Percentiles rank a stretch among this genome's conserved stretches.
phyloP scores from a whole-genome alignment of 345 rosid genomes.

The Sisymbrium altissimum region DNA sequence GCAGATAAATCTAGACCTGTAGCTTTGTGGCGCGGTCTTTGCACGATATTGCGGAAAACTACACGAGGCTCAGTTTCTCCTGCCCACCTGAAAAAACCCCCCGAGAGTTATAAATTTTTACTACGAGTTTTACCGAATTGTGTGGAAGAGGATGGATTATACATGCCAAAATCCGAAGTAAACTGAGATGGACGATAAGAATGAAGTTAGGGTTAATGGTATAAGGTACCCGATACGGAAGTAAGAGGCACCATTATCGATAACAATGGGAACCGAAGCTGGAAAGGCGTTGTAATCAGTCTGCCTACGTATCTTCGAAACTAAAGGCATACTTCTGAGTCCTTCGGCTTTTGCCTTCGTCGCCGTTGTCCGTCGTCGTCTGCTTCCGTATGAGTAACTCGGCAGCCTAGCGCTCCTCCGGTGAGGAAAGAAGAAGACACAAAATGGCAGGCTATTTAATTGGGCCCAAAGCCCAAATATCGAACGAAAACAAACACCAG shows the following conservation, averaged over 20 bases:
- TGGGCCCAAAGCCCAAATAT: conserved; percentile 10
- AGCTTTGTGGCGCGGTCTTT: conserved; percentile 92
- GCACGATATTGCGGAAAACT: conserved; percentile 92
- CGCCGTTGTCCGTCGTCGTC: conserved; percentile 23
- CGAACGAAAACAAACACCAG: background rate
- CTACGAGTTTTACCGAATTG: background rate
- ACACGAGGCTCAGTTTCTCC: conserved; percentile 94
- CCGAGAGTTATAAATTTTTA: background rate
- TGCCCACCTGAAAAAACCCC: conserved; percentile 64
- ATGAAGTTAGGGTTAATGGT: conserved; percentile 35
- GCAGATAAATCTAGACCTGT: conserved; percentile 47
- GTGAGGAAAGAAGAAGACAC: conserved; percentile 12
- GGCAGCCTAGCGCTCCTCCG: conserved; percentile 15
- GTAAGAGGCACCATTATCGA: conserved; percentile 96
- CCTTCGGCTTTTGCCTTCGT: background rate
- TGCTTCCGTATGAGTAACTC: background rate
- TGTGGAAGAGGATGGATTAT: background rate
- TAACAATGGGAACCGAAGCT: conserved; percentile 78
- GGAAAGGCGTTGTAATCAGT: conserved; percentile 66
- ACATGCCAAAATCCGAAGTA: background rate
- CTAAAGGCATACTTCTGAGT: conserved; percentile 49
- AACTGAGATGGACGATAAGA: background rate
- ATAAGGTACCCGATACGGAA: conserved; percentile 84
- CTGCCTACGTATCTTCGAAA: conserved; percentile 58
- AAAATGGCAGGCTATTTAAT: background rate